These are phyloP conservation scores for Sabuloglossum arenarium DNA, from an alignment of 495 filamentous ascomycete species.

Conservation along the genomic window DNA sequence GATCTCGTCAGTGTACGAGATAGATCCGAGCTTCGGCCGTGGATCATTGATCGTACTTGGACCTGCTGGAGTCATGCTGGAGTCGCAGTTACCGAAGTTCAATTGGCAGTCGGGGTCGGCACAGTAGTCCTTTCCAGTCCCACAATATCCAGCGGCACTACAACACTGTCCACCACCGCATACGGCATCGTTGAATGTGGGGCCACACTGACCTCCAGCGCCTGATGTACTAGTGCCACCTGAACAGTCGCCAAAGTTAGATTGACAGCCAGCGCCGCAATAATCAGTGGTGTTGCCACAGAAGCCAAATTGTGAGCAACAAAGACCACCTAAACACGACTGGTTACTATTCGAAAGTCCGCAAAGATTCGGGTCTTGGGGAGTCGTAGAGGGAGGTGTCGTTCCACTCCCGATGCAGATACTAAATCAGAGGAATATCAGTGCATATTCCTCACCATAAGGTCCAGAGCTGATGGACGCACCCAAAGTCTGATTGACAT, in stretches of 20 bases:
- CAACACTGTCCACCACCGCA: conserved; percentile 8
- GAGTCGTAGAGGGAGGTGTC: neutral
- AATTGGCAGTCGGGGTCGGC: conserved; percentile 9
- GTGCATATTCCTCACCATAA: neutral
- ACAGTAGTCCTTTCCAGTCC: conserved; percentile 8
- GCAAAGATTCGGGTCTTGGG: neutral
- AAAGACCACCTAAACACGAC: conserved; percentile 5
- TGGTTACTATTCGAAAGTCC: neutral
- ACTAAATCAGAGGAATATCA: neutral
- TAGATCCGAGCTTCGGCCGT: neutral
- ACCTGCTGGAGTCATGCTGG: conserved; percentile 7
- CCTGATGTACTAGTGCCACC: neutral
- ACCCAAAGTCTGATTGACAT: neutral
- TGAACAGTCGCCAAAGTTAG: conserved; percentile 7
- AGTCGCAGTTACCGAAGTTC: conserved; percentile 9
- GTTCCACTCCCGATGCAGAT: neutral
- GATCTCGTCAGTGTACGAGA: neutral
- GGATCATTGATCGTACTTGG: conserved; percentile 2
- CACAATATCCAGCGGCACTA: conserved; percentile 9
- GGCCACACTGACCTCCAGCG: conserved; percentile 5
- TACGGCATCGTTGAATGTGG: conserved; percentile 1
- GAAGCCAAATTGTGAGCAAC: conserved; percentile 27
- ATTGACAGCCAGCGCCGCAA: conserved; percentile 31
- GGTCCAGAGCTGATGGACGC: neutral
- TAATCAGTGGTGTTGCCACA: conserved; percentile 27